These are phyloP conservation scores for Dittrichia graveolens DNA, from an alignment of 129 eudicot species.

Conservation along the genomic window DNA sequence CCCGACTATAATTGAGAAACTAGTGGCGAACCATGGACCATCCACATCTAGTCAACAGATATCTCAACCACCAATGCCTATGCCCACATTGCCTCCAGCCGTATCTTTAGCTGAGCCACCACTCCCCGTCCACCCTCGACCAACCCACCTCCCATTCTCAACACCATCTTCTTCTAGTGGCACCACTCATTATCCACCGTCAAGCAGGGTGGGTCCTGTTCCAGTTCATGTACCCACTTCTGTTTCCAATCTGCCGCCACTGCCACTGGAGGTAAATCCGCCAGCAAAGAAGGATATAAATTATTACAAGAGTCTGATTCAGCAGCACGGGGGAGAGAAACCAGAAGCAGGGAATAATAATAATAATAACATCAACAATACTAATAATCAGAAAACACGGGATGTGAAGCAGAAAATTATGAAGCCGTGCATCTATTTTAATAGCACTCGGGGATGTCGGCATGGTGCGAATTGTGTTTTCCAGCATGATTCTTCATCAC, in stretches of 20 bases:
- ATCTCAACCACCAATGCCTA: slow-evolving; percentile 15
- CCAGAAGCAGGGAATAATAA: slow-evolving; percentile 28
- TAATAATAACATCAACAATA: slow-evolving; percentile 9
- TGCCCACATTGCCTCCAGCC: slow-evolving; percentile 26
- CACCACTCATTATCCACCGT: slow-evolving; percentile 44
- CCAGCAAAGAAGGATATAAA: slow-evolving; percentile 66
- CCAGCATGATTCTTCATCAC: slow-evolving; percentile 61
- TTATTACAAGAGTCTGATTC: slow-evolving; percentile 85
- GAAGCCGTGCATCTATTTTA: slow-evolving; percentile 78
- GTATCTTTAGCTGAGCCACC: slow-evolving; percentile 40
- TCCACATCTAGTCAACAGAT: slow-evolving; percentile 32
- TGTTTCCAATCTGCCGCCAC: slow-evolving; percentile 31
- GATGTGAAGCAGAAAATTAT: slow-evolving; percentile 51
- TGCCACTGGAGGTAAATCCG: slow-evolving; percentile 31
- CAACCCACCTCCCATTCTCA: slow-evolving; percentile 43
- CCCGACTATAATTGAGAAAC: slow-evolving; percentile 64
- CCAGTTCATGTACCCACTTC: slow-evolving; percentile 25
- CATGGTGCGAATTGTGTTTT: slow-evolving; percentile 74
- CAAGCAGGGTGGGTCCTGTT: slow-evolving; percentile 36
- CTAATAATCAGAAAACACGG: slow-evolving; percentile 29
- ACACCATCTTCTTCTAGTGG: slow-evolving; percentile 30
- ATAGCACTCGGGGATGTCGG: slow-evolving; percentile 73
- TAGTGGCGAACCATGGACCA: slow-evolving; percentile 50
- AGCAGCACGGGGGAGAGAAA: slow-evolving; percentile 86
- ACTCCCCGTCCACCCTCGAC: slow-evolving; percentile 31